Evolutionary conservation across 768 basidiomycete species (phyloP), one percentile per base, ranked within the genome.

Genomic region (Mrakia gelida): DNA sequence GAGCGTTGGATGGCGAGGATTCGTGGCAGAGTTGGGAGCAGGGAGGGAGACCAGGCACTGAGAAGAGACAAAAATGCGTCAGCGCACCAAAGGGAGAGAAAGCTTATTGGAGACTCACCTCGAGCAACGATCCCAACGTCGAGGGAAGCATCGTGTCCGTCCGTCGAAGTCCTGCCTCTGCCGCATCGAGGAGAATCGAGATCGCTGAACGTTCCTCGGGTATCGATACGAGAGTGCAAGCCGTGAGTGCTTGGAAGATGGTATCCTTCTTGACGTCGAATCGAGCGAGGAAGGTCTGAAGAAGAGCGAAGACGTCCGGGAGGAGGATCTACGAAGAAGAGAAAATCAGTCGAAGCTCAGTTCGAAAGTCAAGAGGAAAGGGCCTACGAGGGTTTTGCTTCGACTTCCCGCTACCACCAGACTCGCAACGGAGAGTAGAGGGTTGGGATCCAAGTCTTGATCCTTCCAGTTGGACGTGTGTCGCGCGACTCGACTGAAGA

Each of bases 251-350:
- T 26, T 21, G 18, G 7, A 32, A 32, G 13, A 65, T 65, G 32
- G 30, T 65, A 32, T 30, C 28, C 63, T 30, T 65, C 63, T n/a
- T 65, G 32, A 65, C 63, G 63, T 65, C 63, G 21, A 65, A 65
- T 1, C 63, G 63, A 21, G 63, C 30, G 63, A 65, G 32, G 63
- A 65, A 65, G 16, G 30, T 30, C 18, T 65, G 63, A 13, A 65
- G 34, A 6, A 65, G 63, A 23, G 18, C 16, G 30, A 65, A 30
- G 30, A 65, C 63, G 63, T 65, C 63, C 3, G 32, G 28, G 32
- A 32, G 63, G 30, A 65, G 18, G 32, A 34, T 15, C 63, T 65
- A 30, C 11, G 13, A 10, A 23, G 63, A 21, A 34, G 1, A 32
- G 13, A 21, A 38, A 13, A 23, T 38, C n/a, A 34, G 30, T 15